Evolutionary conservation across 1,284 basidiomycete genomes (phyloP), one percentile per base, ranked within the genome.

Genomic region (Ceratorhiza oryzae-sativae): DNA sequence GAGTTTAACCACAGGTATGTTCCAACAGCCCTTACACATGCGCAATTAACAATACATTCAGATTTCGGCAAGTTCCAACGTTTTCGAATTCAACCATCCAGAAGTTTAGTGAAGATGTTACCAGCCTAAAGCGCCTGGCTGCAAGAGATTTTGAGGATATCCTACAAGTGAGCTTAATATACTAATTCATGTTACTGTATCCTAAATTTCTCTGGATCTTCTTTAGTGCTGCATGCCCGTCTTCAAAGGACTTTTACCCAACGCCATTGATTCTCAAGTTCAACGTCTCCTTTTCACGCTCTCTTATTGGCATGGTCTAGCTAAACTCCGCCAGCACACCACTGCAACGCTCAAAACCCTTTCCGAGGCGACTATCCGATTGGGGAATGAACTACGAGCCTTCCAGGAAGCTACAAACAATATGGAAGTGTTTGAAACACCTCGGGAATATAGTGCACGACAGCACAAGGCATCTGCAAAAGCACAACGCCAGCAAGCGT

Each of bases 221-320:
- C 9, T 42, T 1, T 34, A 82, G 80, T 82, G 81, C 53, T 70
- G 77, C 0, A 77, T 82, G 0, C 80, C 81, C 0, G 77, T 76
- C 0, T 81, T 83, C 23, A 79, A 83, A 36, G 77, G 78, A 0
- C 74, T 83, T 0, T 73, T 83, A 9, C 75, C 76, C 0, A 72
- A 76, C 18, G n/a, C 39, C 8, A 61, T 61, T 30, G 41, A 61
- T 36, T 61, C 36, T 4, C 23, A 42, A 25, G 36, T 61, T 3
- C 59, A 61, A 23, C 20, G n/a, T 12, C 20, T 61, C 13, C 59
- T 61, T 30, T 61, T 61, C 23, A 41, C 36, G 12, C 41, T 61
- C 23, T n/a, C 59, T 15, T 42, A 23, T 10, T 61, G 59, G 59
- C 59, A 61, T 15, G 23, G 13, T 8, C 18, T 61, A 20, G 42